Conservation (phyloP, 1,284 basidiomycete species). For the Ganoderma lucidum region DNA sequence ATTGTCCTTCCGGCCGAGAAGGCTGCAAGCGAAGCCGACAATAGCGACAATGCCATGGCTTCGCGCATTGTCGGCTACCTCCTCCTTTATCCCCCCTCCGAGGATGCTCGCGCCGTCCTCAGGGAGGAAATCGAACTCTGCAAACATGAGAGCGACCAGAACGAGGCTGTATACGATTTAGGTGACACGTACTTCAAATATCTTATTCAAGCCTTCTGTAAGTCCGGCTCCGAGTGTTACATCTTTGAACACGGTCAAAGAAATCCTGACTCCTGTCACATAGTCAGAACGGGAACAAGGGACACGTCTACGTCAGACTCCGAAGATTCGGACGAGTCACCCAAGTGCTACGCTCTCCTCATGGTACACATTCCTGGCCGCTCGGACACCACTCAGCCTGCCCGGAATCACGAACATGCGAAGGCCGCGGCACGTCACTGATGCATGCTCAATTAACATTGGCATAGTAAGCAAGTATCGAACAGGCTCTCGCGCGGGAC, state of each 20-base stretch:
- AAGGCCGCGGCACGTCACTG: not conserved
- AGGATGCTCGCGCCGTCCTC: not conserved
- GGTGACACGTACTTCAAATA: not conserved
- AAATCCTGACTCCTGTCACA: not conserved
- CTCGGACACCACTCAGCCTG: not conserved
- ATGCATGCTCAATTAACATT: not conserved
- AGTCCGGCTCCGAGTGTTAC: not conserved
- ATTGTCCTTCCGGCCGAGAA: slow-evolving; percentile 1
- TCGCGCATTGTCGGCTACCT: not conserved
- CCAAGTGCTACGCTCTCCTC: not conserved
- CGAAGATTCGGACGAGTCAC: not conserved
- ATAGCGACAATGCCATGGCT: not conserved
- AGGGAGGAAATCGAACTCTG: not conserved
- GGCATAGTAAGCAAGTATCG: not conserved
- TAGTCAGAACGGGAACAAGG: not conserved
- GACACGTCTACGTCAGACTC: not conserved
- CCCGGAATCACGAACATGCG: not conserved
- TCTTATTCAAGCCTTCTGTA: not conserved
- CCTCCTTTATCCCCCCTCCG: not conserved
- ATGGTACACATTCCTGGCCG: not conserved
- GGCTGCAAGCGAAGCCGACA: not conserved
- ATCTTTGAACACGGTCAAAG: not conserved
- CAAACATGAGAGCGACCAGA: not conserved
- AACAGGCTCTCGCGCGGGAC: slow-evolving; percentile 4
- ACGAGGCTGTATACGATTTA: not conserved